Evolutionary conservation across 345 rosid genomes (phyloP).

Genomic region (Adansonia digitata): DNA sequence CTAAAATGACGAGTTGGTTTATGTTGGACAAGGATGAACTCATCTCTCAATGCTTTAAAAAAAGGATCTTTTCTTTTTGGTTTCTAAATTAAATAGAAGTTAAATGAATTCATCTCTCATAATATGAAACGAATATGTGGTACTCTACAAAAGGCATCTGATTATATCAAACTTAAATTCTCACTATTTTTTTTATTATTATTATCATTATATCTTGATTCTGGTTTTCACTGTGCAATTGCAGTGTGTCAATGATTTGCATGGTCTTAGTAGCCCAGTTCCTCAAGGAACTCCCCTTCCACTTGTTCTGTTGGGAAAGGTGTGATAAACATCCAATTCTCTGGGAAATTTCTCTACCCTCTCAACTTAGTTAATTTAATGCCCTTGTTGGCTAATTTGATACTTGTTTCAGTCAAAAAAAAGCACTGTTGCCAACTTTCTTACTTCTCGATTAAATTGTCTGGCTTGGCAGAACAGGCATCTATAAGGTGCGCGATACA

Average conservation of each 20-base stretch:
- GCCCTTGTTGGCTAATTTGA: background rate
- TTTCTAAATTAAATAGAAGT: background rate
- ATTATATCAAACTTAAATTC: conserved; percentile 1
- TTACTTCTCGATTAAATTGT: conserved; percentile 94
- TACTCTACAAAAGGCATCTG: background rate
- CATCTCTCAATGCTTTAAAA: background rate
- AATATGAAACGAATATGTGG: background rate
- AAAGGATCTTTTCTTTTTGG: background rate
- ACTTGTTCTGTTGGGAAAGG: conserved; percentile 86
- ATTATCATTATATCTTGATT: background rate
- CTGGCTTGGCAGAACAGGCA: conserved; percentile 92
- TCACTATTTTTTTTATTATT: background rate
- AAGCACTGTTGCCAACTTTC: conserved; percentile 80
- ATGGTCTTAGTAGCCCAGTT: conserved; percentile 75
- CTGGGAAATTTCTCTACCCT: conserved; percentile 6
- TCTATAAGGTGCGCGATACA: conserved; percentile 60
- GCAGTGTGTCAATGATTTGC: conserved; percentile 94
- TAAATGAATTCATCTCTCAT: background rate
- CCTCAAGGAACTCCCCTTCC: conserved; percentile 91
- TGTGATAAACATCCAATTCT: conserved; percentile 14
- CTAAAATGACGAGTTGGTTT: background rate
- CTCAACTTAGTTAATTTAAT: conserved; percentile 2
- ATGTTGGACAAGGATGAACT: background rate
- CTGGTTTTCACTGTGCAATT: conserved; percentile 20
- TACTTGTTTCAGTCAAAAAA: conserved; percentile 66